These are phyloP conservation scores for Phialophora expanda DNA, from an alignment of 2,329 filamentous ascomycete species.

Conservation along the genomic window DNA sequence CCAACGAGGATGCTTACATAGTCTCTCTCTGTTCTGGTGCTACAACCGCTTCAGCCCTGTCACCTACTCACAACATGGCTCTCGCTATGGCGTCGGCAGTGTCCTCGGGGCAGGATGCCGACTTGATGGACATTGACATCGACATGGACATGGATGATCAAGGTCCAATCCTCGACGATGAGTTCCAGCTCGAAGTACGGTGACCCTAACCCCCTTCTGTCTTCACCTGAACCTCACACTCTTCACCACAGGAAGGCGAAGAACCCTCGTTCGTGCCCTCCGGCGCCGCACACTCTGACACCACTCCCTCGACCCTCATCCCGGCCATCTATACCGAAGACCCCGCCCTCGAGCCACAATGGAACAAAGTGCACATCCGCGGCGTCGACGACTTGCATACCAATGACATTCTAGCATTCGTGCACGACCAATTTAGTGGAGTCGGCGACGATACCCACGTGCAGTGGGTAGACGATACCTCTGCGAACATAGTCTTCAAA, in stretches of 20 bases:
- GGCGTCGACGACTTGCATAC: conserved; percentile 84
- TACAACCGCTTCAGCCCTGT: neutral
- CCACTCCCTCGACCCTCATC: conserved; percentile 32
- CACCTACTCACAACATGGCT: conserved; percentile 30
- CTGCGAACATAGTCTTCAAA: conserved; percentile 82
- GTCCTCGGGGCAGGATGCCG: conserved; percentile 33
- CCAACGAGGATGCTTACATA: neutral
- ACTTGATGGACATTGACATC: conserved; percentile 41
- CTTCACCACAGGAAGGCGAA: conserved; percentile 39
- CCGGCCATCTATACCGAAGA: conserved; percentile 41
- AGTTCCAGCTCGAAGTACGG: conserved; percentile 39
- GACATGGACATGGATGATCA: conserved; percentile 40
- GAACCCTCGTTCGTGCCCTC: conserved; percentile 38
- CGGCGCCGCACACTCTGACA: conserved; percentile 14
- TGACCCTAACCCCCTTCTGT: conserved; percentile 1
- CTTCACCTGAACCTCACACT: conserved; percentile 22
- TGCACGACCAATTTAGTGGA: conserved; percentile 68
- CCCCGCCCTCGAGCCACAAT: conserved; percentile 38
- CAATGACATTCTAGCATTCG: conserved; percentile 76
- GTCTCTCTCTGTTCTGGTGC: neutral
- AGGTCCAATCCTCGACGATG: conserved; percentile 35
- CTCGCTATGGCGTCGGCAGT: conserved; percentile 33
- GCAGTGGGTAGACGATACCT: conserved; percentile 95
- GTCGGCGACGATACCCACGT: conserved; percentile 60
- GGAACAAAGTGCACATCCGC: conserved; percentile 77